Conservation (phyloP, 306 rosid genomes). For the Bauhinia variegata region DNA sequence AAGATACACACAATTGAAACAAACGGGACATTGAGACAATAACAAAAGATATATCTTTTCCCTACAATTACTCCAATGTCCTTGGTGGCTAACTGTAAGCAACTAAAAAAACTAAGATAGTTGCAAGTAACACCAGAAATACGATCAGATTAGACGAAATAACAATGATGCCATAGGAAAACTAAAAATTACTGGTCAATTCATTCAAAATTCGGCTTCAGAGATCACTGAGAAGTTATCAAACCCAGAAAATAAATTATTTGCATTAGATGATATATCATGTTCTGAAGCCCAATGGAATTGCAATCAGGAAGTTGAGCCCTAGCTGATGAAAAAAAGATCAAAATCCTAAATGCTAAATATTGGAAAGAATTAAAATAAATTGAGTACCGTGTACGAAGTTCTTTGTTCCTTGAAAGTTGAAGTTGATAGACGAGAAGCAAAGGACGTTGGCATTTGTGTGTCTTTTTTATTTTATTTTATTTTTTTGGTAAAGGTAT, state of each 20-base stretch:
- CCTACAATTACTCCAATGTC: not conserved
- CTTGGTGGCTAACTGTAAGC: not conserved
- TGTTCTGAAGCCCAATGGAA: no score
- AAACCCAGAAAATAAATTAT: slow-evolving; percentile 3
- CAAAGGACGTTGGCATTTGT: no score
- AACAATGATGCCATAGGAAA: not conserved
- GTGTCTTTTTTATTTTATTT: no score
- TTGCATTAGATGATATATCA: not conserved
- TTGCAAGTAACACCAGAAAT: not conserved
- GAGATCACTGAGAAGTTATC: slow-evolving; percentile 13
- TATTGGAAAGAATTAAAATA: not conserved
- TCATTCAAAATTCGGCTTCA: not conserved
- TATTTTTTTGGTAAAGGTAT: no score
- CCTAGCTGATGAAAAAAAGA: slow-evolving; percentile 36
- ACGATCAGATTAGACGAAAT: not conserved
- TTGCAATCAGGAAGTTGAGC: slow-evolving; percentile 18
- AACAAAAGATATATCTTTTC: not conserved
- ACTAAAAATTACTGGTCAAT: slow-evolving; percentile 2
- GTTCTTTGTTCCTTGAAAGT: slow-evolving; percentile 3
- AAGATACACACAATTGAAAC: not conserved
- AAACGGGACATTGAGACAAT: slow-evolving; percentile 4
- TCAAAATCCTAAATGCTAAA: slow-evolving; percentile 2
- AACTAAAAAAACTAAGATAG: slow-evolving; percentile 13
- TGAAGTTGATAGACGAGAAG: not conserved
- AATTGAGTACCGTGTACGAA: slow-evolving; percentile 7